Evolutionary conservation across 2,329 filamentous ascomycete genomes (phyloP).

Genomic region (Eutypella sp.): DNA sequence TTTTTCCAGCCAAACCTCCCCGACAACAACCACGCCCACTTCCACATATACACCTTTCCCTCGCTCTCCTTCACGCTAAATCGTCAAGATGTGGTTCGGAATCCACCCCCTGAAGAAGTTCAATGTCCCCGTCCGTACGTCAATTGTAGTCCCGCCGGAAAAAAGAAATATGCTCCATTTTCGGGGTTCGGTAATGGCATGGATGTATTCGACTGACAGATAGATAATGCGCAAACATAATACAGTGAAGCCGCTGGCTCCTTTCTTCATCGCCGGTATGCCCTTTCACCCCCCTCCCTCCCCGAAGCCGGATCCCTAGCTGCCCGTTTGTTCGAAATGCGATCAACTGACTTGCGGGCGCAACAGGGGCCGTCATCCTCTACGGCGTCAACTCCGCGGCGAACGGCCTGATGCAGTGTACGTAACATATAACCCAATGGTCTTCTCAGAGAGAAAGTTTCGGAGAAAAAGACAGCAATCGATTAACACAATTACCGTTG

Average conservation of each 20-base stretch:
- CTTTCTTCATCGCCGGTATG: conserved; percentile 94
- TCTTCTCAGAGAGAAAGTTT: no score
- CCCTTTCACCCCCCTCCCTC: conserved; percentile 16
- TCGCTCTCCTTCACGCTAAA: conserved; percentile 26
- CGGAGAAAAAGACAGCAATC: conserved; percentile 15
- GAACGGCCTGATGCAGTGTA: conserved; percentile 74
- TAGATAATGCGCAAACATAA: no score
- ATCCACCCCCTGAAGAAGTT: conserved; percentile 68
- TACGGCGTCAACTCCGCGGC: conserved; percentile 88
- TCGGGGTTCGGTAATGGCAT: no score
- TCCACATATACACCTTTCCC: conserved; percentile 30
- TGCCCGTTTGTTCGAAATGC: no score
- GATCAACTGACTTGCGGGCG: no score
- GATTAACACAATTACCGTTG: conserved; percentile 9
- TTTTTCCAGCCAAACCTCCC: no score
- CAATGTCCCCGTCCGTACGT: conserved; percentile 71
- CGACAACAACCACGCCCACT: conserved; percentile 25
- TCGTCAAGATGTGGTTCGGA: conserved; percentile 64
- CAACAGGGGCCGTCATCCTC: conserved; percentile 73
- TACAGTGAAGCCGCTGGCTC: conserved; percentile 80
- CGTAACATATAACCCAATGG: conserved; percentile 17
- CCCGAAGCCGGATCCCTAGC: no score
- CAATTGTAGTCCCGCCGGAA: conserved; percentile 28
- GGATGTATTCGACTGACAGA: conserved; percentile 22
- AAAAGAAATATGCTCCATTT: no score